Evolutionary conservation across 176 grass and related monocot genomes (phyloP).

Genomic region (Canna indica): DNA sequence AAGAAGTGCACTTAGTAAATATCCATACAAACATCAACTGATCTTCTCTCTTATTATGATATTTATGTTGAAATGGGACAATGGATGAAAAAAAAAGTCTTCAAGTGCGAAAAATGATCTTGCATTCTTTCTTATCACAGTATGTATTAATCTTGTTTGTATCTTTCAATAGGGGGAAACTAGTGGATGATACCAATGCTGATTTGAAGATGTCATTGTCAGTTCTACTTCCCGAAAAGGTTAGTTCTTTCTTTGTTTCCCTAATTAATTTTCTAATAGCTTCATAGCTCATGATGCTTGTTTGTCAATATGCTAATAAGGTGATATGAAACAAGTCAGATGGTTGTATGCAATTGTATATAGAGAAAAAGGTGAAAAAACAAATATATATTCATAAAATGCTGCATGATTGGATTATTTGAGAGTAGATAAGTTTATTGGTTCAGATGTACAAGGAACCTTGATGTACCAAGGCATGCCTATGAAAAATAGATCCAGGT

Average conservation of each 20-base stretch:
- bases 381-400: too few relatives aligned
- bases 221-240: slow-evolving; percentile 38
- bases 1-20: not conserved
- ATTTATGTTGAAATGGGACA: not conserved
- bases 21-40: not conserved
- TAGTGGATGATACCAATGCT: not conserved
- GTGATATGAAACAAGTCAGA: not conserved
- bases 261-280: not conserved
- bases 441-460: not conserved
- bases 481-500: not conserved
- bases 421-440: not conserved
- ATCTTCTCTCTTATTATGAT: not conserved
- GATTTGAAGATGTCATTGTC: slow-evolving; percentile 27
- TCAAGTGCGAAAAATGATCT: not conserved
- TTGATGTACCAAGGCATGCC: too few relatives aligned
- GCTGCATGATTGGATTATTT: not conserved
- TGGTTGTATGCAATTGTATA: not conserved
- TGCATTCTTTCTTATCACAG: not conserved
- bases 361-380: not conserved
- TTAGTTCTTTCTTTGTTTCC: slow-evolving; percentile 1
- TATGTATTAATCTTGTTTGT: not conserved
- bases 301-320: not conserved
- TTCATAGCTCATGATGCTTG: too few relatives aligned
- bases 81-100: not conserved
- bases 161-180: slow-evolving; percentile 17